These are phyloP conservation scores for Colletotrichum neosansevieriae DNA, from an alignment of 2,329 filamentous ascomycete species.

Conservation along the genomic window DNA sequence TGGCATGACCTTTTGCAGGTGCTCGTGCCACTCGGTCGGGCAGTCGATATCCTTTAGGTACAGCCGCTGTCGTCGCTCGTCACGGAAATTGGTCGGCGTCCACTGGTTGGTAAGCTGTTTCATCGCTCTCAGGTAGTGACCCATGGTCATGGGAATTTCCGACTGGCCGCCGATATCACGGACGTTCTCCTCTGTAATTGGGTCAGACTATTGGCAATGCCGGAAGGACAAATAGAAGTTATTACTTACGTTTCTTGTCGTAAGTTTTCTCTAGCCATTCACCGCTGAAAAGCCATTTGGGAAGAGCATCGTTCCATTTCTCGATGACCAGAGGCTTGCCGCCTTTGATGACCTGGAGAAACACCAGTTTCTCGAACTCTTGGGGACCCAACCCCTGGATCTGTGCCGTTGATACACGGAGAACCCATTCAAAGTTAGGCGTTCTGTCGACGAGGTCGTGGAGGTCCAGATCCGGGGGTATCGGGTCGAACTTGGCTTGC, in stretches of 20 bases:
- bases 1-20: slow-evolving; percentile 82
- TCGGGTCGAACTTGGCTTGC: slow-evolving; percentile 90
- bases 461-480: slow-evolving; percentile 87
- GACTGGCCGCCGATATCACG: slow-evolving; percentile 80
- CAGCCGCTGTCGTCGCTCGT: slow-evolving; percentile 84
- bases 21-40: slow-evolving; percentile 85
- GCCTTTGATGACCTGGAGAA: slow-evolving; percentile 83
- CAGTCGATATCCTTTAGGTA: slow-evolving; percentile 99
- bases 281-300: slow-evolving; percentile 81
- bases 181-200: slow-evolving; percentile 78
- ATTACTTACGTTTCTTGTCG: slow-evolving; percentile 78
- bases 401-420: slow-evolving; percentile 81
- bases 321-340: slow-evolving; percentile 93
- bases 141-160: slow-evolving; percentile 86
- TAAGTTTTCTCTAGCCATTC: slow-evolving; percentile 85
- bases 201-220: slow-evolving; percentile 41
- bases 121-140: slow-evolving; percentile 92
- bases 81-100: slow-evolving; percentile 79
- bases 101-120: slow-evolving; percentile 86
- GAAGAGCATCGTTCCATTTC: slow-evolving; percentile 82
- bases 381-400: slow-evolving; percentile 82
- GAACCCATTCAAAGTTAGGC: slow-evolving; percentile 88
- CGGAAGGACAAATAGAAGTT: neutral
- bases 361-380: slow-evolving; percentile 86
- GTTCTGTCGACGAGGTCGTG: slow-evolving; percentile 79